Evolutionary conservation across 768 basidiomycete genomes (phyloP), one percentile per base, ranked within the genome.

Genomic region (Porphyrellus cyaneotinctus): DNA sequence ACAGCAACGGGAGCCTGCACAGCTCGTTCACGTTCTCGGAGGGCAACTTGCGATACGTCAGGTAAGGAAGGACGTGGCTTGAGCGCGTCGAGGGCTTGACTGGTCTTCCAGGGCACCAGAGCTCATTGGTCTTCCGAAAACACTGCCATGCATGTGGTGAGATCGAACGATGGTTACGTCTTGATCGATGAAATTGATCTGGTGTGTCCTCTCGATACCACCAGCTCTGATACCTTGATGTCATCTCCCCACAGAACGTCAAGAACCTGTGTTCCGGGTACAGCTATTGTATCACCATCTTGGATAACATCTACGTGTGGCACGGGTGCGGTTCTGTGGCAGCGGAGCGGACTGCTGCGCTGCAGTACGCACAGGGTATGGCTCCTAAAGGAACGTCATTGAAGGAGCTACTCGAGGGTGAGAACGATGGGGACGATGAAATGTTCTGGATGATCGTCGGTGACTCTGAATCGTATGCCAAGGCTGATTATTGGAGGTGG

Each of bases 371-470:
- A 3, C 70, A 72, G 30, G 69, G 64, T 7, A 70, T 89, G 36
- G 70, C 74, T 0, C 59, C 64, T 18, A 70, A 69, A 43, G 65
- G 70, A 5, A 67, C 68, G 8, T 63, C 63, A 15, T 70, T 84
- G 18, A 69, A 79, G 8, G 85, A 88, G 56, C 75, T 91, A 10
- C 55, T 67, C 1, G 88, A 92, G 60, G 80, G 81, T n/a, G 79
- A 81, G 59, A 77, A 76, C 47, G 84, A 85, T 36, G 61, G 69
- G 22, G 73, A 75, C 15, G 85, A 90, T 49, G 87, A 90, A 53
- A 83, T 91, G 79, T 91, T 93, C 64, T 91, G 91, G 87, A 84
- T 88, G 81, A 78, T 88, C 33, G 74, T 92, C 3, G 90, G 90
- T n/a, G 81, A 88, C 22, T 77, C 82, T 2, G 78, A 78, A 2